Evolutionary conservation across 2,329 filamentous ascomycete species (phyloP), one percentile per base, ranked within the genome.

Genomic region (Hymenoscyphus scutula): DNA sequence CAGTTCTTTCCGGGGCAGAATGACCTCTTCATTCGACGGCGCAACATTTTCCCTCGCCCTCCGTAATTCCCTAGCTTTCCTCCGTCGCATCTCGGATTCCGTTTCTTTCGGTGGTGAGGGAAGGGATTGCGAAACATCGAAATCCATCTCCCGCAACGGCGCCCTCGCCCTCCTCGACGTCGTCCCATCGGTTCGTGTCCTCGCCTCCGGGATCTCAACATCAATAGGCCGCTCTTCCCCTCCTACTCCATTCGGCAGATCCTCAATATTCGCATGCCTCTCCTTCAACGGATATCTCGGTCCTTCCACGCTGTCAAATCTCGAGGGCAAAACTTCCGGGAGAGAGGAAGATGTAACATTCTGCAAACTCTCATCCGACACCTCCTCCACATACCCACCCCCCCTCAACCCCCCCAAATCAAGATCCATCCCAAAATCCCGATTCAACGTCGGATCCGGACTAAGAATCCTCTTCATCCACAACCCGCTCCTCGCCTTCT

Each of bases 391-490:
- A 23, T 48, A 48, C 41, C 41, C 41, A 25, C 41, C 41, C n/a
- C 41, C 41, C n/a, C 41, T 25, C 41, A 48, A 48, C 6, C 19
- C 41, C 5, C 19, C 10, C 3, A 48, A 6, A 48, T 48, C 41
- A 19, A 48, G 19, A 48, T 48, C 41, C 41, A 48, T 48, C n/a
- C 41, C 41, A 23, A 48, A 48, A 48, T 62, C 59, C 34, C 65
- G 59, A 23, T 70, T 59, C 19, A 61, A 27, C 7, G 64, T 64
- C 11, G 37, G 32, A n/a, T 69, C 67, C 13, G 69, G 65, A 1
- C 62, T 60, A n/a, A 69, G 25, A 30, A 68, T 66, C 53, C 65
- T 69, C 30, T 57, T 57, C 41, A 68, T 63, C 65, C 64, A 70
- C 25, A 27, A 17, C n/a, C 27, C 23, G 32, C 53, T 15, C 53